Base-by-base conservation (phyloP, 805 yeast genomes). In the Nakazawaea ernobii region DNA sequence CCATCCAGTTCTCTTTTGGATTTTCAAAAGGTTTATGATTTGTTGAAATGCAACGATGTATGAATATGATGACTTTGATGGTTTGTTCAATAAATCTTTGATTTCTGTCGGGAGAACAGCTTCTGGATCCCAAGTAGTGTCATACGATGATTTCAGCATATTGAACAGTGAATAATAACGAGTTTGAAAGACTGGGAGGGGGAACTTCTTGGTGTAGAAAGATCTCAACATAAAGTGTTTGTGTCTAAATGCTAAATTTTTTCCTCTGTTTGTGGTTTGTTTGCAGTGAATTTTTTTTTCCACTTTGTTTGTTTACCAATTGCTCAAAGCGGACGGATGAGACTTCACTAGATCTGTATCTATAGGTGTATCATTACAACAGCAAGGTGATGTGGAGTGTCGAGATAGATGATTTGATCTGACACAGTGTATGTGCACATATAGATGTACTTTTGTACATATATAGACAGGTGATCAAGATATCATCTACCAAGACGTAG, bases 1-100 rank as follows among this genome's bases (percentile, higher is more conserved):
- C 98, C 98, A 92, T 2, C 99, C 99, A 0, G 99, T 92, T 61
- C 99, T 76, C 55, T 75, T 81, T 59, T 88, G 92, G 4, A 80
- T 70, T 65, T 92, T 92, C 56, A 92, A 71, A 32, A 81, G 71
- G 44, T 84, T 75, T 0, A 88, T 77, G 30, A 89, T 77, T 59
- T 87, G 88, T 42, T 65, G 64, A 43, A 67, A 67, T 28, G 67
- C 67, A 49, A 55, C 57, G 33, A 66, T 59, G 49, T 60, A 60
- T 49, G 58, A 54, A 44, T 59, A 61, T 20, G 57, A 57, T 2
- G 51, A 44, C 10, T 42, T 41, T 10, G 59, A 50, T 13, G 59
- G 52, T 35, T 55, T 52, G 6, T 52, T 46, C 33, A 71, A 54
- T n/a, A 69, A 57, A 1, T 54, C 52, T 35, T 60, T 54, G 14